Percentiles rank a stretch among this genome's conserved stretches.
phyloP scores from a whole-genome alignment of 129 eudicot species.

The Flaveria sonorensis region DNA sequence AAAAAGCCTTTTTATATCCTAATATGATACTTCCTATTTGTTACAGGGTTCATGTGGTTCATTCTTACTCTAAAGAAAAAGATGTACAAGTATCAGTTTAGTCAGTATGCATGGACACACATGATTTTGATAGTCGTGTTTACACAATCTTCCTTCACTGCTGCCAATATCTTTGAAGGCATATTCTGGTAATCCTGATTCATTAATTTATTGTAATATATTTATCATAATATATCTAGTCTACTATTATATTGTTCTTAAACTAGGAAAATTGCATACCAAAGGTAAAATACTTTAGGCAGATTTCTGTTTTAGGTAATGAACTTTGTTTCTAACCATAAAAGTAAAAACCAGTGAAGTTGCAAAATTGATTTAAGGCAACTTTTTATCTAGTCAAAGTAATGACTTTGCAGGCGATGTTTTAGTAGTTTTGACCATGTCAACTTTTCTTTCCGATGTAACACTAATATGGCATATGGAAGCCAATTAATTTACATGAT shows the following conservation, averaged over 20 bases:
- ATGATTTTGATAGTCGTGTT: conserved; percentile 89
- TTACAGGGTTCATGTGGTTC: conserved; percentile 79
- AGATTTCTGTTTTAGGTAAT: background rate
- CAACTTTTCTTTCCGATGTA: background rate
- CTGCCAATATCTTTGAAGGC: conserved; percentile 85
- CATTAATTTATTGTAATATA: conserved; percentile 5
- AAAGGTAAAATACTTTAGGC: background rate
- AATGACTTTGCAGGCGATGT: background rate
- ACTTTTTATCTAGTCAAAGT: background rate
- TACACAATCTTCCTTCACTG: conserved; percentile 78
- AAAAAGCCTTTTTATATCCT: background rate
- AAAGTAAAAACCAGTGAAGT: background rate
- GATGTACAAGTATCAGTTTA: conserved; percentile 85
- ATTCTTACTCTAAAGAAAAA: conserved; percentile 77
- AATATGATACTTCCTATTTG: conserved; percentile 8
- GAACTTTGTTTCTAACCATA: background rate
- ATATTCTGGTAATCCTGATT: conserved; percentile 61
- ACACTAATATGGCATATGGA: background rate
- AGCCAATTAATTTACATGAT: background rate
- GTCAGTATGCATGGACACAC: conserved; percentile 91
- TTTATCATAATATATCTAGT: too few relatives aligned
- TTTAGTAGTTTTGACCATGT: background rate
- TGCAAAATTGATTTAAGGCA: background rate
- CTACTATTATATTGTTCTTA: conserved; percentile 5
- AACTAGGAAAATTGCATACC: background rate